Conservation (phyloP, 1,139 yeast genomes). For the Arxiozyma slooffiae region DNA sequence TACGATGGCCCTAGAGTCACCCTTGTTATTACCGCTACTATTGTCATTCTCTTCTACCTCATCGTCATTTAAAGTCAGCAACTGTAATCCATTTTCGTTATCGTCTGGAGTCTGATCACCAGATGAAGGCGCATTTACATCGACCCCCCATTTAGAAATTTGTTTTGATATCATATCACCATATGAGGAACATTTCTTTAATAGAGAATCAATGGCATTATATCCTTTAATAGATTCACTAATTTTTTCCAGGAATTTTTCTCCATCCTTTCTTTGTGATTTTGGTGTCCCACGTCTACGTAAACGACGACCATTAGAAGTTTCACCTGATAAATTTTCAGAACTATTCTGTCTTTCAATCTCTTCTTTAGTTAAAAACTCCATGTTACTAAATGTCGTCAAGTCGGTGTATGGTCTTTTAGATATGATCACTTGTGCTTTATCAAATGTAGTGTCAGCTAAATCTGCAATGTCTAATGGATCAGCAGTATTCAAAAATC, state of each 20-base stretch:
- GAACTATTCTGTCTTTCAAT: conserved; percentile 14
- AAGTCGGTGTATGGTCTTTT: conserved; percentile 67
- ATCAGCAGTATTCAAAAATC: conserved; percentile 71
- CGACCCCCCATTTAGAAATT: conserved; percentile 80
- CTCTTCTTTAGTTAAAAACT: conserved; percentile 34
- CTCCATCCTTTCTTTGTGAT: conserved; percentile 56
- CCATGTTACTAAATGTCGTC: conserved; percentile 37
- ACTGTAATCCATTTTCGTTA: conserved; percentile 33
- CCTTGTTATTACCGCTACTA: not conserved
- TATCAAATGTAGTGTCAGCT: conserved; percentile 57
- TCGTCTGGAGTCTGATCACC: conserved; percentile 37
- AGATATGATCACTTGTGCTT: conserved; percentile 52
- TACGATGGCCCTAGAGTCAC: conserved; percentile 29
- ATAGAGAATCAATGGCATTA: conserved; percentile 84
- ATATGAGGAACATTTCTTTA: conserved; percentile 69
- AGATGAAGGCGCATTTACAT: conserved; percentile 43
- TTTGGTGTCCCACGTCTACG: conserved; percentile 28
- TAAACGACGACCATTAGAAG: conserved; percentile 6
- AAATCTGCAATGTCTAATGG: conserved; percentile 71
- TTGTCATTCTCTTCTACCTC: conserved; percentile 22
- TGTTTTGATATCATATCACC: conserved; percentile 64
- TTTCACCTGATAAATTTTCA: conserved; percentile 8
- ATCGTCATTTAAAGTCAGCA: conserved; percentile 28
- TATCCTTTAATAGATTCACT: conserved; percentile 71
- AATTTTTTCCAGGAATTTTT: conserved; percentile 63